These are phyloP conservation scores for Effrenium voratum DNA, from an alignment of 73 alveolate genomes.

Conservation along the genomic window DNA sequence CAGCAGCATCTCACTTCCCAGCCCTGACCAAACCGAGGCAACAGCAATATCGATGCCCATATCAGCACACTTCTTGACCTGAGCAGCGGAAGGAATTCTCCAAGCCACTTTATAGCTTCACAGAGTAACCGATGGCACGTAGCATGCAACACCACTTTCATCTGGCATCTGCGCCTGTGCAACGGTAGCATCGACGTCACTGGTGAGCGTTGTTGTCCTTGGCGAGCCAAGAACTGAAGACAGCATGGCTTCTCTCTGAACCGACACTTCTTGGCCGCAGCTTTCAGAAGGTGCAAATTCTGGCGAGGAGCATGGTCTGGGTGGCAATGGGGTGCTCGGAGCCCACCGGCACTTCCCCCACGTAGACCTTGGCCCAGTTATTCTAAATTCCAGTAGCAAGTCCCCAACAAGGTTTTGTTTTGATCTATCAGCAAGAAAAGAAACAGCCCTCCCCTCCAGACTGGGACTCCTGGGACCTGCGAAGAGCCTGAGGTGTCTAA, in stretches of 20 bases:
- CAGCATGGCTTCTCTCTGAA: neutral
- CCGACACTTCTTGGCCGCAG: neutral
- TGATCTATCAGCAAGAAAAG: too few relatives aligned
- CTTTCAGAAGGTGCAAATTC: neutral
- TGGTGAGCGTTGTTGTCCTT: slow-evolving; percentile 87
- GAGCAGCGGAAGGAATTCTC: neutral
- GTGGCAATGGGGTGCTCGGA: slow-evolving; percentile 93
- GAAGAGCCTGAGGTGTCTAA: too few relatives aligned
- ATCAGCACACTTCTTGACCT: slow-evolving; percentile 90
- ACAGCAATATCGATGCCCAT: slow-evolving; percentile 80
- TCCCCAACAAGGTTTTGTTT: too few relatives aligned
- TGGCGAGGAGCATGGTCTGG: slow-evolving; percentile 55
- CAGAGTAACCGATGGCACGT: neutral
- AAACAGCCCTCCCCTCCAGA: too few relatives aligned
- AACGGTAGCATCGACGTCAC: slow-evolving; percentile 83
- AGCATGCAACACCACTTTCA: neutral
- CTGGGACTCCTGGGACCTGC: too few relatives aligned
- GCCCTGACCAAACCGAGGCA: neutral
- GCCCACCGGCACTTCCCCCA: slow-evolving; percentile 92
- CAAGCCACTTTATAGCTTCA: neutral
- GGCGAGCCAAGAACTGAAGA: neutral
- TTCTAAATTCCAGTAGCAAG: neutral
- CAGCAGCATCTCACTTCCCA: too few relatives aligned
- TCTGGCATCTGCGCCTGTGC: slow-evolving; percentile 10
- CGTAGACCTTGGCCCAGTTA: slow-evolving; percentile 40